A percentile compares a stretch with the other conserved stretches of the same genome.
These are phyloP conservation scores for Trypanosoma vivax DNA, from an alignment of 208 protist species.

Conservation along the genomic window DNA sequence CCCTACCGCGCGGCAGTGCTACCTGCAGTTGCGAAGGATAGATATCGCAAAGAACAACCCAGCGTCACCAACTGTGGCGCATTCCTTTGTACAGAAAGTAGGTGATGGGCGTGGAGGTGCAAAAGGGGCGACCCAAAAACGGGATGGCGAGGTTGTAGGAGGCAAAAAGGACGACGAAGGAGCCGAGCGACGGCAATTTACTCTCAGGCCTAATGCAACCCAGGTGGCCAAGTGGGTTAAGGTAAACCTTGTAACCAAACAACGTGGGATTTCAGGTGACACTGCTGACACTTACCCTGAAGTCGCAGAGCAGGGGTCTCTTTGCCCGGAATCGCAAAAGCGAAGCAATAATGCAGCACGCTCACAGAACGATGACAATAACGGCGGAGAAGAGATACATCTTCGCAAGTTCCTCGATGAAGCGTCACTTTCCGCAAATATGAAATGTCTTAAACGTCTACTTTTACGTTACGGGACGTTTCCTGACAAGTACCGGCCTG, in stretches of 20 bases:
- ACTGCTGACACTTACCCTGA: too few relatives aligned
- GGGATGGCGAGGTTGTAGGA: background rate
- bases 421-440: constrained; percentile 40
- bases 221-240: constrained; percentile 21
- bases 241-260: constrained; percentile 1
- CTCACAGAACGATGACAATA: background rate
- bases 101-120: too few relatives aligned
- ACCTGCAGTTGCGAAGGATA: constrained; percentile 1
- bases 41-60: constrained; percentile 1
- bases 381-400: constrained; percentile 5
- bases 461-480: constrained; percentile 65
- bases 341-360: background rate
- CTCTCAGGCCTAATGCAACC: background rate
- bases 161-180: background rate
- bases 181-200: constrained; percentile 4
- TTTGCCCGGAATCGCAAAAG: background rate
- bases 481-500: constrained; percentile 48
- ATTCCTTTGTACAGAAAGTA: constrained; percentile 17
- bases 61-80: background rate
- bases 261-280: too few relatives aligned
- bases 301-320: too few relatives aligned
- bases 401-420: constrained; percentile 22
- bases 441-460: constrained; percentile 50
- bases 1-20: constrained; percentile 25
- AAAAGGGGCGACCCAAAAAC: background rate